Conservation (phyloP, 768 basidiomycete genomes). For the Amylocystis lapponica region DNA sequence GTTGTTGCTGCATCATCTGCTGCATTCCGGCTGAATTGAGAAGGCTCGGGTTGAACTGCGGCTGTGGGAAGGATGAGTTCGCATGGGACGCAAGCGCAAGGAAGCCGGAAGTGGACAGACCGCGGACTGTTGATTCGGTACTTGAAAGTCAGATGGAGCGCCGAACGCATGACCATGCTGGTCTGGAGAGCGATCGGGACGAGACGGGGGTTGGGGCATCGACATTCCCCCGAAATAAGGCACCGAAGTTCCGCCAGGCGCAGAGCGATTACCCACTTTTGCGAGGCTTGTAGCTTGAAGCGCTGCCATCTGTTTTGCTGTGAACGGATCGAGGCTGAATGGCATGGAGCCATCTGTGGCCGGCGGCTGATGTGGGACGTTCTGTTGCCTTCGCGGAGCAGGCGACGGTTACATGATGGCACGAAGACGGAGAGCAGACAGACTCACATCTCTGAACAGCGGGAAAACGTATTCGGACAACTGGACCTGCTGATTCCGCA, state of each 20-base stretch:
- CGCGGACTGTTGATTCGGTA: slow-evolving; percentile 37
- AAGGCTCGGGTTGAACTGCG: slow-evolving; percentile 2
- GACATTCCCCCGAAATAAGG: slow-evolving; percentile 60
- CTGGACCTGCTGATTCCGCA: not conserved
- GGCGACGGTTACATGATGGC: not conserved
- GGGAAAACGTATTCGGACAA: not conserved
- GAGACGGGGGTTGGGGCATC: slow-evolving; percentile 17
- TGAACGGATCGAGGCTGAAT: slow-evolving; percentile 57
- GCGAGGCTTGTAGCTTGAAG: slow-evolving; percentile 60
- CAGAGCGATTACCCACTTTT: slow-evolving; percentile 47
- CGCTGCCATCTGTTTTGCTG: slow-evolving; percentile 79
- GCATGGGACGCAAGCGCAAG: slow-evolving; percentile 11
- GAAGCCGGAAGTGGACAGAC: slow-evolving; percentile 11
- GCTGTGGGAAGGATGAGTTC: slow-evolving; percentile 28
- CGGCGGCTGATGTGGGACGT: slow-evolving; percentile 5
- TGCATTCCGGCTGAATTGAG: not conserved
- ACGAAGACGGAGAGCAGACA: not conserved
- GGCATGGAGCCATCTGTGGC: slow-evolving; percentile 9
- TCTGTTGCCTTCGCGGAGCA: slow-evolving; percentile 12
- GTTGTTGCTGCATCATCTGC: slow-evolving; percentile 30
- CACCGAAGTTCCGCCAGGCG: slow-evolving; percentile 51
- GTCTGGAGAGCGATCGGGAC: slow-evolving; percentile 21
- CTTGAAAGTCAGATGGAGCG: slow-evolving; percentile 39
- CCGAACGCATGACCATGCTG: slow-evolving; percentile 11
- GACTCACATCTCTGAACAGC: slow-evolving; percentile 1